phyloP scores from a whole-genome alignment of 176 grass and related monocot genomes.

The Juncus effusus region DNA sequence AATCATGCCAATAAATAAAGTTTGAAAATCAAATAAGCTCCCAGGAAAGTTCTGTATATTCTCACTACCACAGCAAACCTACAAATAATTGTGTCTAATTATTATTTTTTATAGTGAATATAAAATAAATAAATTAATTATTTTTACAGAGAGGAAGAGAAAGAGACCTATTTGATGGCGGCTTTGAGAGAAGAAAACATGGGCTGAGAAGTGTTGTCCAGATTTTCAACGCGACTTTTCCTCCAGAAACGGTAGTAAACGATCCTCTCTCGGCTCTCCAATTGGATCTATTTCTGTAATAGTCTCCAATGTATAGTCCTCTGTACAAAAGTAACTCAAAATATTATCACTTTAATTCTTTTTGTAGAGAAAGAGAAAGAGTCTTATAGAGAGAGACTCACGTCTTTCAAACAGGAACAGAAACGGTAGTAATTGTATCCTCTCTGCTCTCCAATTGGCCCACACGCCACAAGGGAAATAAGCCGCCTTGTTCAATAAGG shows the following conservation, averaged over 20 bases:
- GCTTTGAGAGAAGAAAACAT: slow-evolving; percentile 96
- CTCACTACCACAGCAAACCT: slow-evolving; percentile 98
- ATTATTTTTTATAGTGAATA: not conserved
- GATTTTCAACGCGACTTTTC: slow-evolving; percentile 69
- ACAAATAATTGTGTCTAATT: slow-evolving; percentile 13
- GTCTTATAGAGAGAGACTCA: too few relatives aligned
- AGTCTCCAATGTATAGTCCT: too few relatives aligned
- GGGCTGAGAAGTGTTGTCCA: slow-evolving; percentile 97
- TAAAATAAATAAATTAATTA: too few relatives aligned
- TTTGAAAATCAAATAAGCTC: slow-evolving; percentile 31
- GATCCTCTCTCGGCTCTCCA: not conserved
- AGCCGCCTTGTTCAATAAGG: slow-evolving; percentile 77
- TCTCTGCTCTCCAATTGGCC: slow-evolving; percentile 82
- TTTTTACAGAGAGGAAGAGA: not conserved
- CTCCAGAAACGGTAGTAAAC: slow-evolving; percentile 82
- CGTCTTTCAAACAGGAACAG: too few relatives aligned
- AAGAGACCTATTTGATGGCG: slow-evolving; percentile 46
- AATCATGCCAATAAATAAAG: too few relatives aligned
- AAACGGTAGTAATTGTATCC: slow-evolving; percentile 14
- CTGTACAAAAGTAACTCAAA: too few relatives aligned
- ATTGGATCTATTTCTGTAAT: too few relatives aligned
- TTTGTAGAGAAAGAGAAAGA: too few relatives aligned
- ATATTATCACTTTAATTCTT: too few relatives aligned
- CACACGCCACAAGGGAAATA: slow-evolving; percentile 79
- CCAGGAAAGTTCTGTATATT: slow-evolving; percentile 99